Conservation (phyloP, 1,284 basidiomycete genomes). For the Irpex rosettiformis region DNA sequence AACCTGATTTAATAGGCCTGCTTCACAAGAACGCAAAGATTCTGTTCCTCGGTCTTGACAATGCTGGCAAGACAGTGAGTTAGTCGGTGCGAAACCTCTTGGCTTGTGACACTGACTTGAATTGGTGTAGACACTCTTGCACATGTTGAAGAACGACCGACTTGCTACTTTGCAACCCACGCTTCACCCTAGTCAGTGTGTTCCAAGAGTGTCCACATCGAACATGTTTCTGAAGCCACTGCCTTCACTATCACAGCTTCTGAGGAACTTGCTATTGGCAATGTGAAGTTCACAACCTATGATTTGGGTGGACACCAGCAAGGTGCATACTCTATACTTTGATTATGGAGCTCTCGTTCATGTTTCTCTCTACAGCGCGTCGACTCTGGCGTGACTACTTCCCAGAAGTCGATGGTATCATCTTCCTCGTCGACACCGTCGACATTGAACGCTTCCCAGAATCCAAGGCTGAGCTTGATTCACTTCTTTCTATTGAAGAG, state of each 20-base stretch:
- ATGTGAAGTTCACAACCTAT: constrained; percentile 98
- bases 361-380: constrained; percentile 62
- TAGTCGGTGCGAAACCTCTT: not conserved
- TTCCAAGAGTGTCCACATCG: constrained; percentile 4
- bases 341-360: constrained; percentile 2
- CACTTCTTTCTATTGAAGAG: constrained; percentile 91
- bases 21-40: constrained; percentile 99
- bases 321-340: constrained; percentile 46
- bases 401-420: constrained; percentile 98
- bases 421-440: constrained; percentile 97
- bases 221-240: constrained; percentile 1
- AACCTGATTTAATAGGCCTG: constrained; percentile 59
- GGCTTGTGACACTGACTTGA: not conserved
- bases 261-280: constrained; percentile 98
- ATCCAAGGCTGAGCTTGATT: constrained; percentile 96
- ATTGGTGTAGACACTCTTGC: constrained; percentile 81
- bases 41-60: constrained; percentile 97
- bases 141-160: constrained; percentile 99
- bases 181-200: constrained; percentile 88
- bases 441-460: constrained; percentile 96
- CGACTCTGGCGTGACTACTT: constrained; percentile 99
- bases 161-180: constrained; percentile 98
- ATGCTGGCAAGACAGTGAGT: constrained; percentile 96
- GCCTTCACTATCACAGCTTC: constrained; percentile 71
- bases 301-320: constrained; percentile 98